These are phyloP conservation scores for Vitis vinifera DNA, from an alignment of 164 flowering plant genomes.

Conservation along the genomic window ASM3070453v1 NC_081816.1:16645001-16645500, in stretches of 20 bases:
- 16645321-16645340: constrained; percentile 65
- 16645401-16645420: constrained; percentile 20
- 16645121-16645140: constrained; percentile 80
- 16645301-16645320: constrained; percentile 34
- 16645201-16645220: constrained; percentile 6
- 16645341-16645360: constrained; percentile 64
- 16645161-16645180: constrained; percentile 37
- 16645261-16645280: neutral
- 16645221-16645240: constrained; percentile 3
- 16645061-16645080: constrained; percentile 70
- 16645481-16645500: constrained; percentile 20
- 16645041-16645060: constrained; percentile 78
- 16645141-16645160: constrained; percentile 54
- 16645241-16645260: constrained; percentile 8
- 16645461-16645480: constrained; percentile 31
- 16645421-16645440: constrained; percentile 38
- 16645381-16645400: constrained; percentile 27
- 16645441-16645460: constrained; percentile 24
- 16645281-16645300: constrained; percentile 3
- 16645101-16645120: constrained; percentile 25
- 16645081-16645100: constrained; percentile 21
- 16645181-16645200: constrained; percentile 29
- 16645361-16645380: constrained; percentile 11
- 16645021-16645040: constrained; percentile 66
- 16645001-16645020: constrained; percentile 12